phyloP scores from a whole-genome alignment of 495 filamentous ascomycete genomes.

The Beverwykella pulmonaria region DNA sequence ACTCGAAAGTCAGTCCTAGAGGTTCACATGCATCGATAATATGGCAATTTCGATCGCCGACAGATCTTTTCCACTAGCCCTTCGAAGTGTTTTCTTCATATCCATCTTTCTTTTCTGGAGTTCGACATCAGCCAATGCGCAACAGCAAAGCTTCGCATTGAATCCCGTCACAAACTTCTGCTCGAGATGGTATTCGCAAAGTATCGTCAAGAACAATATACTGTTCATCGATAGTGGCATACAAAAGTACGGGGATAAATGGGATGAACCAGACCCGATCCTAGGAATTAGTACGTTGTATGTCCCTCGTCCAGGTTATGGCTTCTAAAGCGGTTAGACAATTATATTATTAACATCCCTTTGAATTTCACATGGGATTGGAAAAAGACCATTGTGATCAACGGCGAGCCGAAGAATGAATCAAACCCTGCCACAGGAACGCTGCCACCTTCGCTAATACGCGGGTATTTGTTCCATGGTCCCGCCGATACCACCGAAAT shows the following conservation, averaged over 20 bases:
- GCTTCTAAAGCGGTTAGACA: conserved; percentile 39
- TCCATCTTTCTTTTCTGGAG: neutral
- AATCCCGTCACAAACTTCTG: conserved; percentile 17
- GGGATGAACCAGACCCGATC: neutral
- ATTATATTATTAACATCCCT: conserved; percentile 46
- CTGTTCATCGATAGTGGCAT: conserved; percentile 49
- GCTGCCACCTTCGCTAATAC: conserved; percentile 42
- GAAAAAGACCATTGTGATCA: conserved; percentile 50
- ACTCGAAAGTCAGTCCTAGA: neutral
- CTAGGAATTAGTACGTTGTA: conserved; percentile 25
- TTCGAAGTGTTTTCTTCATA: neutral
- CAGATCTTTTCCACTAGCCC: neutral
- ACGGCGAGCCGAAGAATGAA: conserved; percentile 40
- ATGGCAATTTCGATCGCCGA: conserved; percentile 1
- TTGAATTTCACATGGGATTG: conserved; percentile 50
- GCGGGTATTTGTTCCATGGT: conserved; percentile 46
- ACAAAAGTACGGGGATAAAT: conserved; percentile 38
- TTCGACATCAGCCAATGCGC: neutral
- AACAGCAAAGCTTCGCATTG: conserved; percentile 2
- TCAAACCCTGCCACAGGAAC: conserved; percentile 28
- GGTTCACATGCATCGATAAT: conserved; percentile 11
- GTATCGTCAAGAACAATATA: conserved; percentile 44
- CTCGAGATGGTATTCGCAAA: conserved; percentile 14
- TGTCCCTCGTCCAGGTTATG: neutral
- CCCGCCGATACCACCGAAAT: conserved; percentile 30